Base-by-base conservation (phyloP, 495 filamentous ascomycete genomes). In the Neurospora sp. region DNA sequence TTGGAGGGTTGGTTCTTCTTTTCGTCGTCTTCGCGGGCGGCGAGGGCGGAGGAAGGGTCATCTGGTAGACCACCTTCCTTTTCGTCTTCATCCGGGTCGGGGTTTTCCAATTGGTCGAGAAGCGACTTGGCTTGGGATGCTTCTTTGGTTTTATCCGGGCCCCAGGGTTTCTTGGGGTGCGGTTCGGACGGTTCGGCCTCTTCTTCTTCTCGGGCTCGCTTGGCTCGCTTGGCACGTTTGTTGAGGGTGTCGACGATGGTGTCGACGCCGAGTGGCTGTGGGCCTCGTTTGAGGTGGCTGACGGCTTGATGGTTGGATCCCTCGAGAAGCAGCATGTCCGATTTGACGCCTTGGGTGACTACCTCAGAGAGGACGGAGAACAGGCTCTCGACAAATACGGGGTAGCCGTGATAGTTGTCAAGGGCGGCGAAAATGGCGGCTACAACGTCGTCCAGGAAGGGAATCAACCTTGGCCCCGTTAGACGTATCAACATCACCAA, bases 401-500 rank as follows among this genome's bases (percentile, higher is more conserved):
- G 91, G 79, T 98, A 98, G 4, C 96, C 96, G 80, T 99, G 96
- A 76, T 94, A 98, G 73, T 91, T 89, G 73, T 97, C 94, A 40
- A 99, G 80, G 4, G 96, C 93, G 0, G 91, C 92, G 76, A 99
- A 98, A 31, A 98, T 92, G 4, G 92, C 93, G 9, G 89, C 90
- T 0, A 98, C 89, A 17, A 96, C 87, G 78, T 99, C 96, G 75
- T 98, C 96, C 27, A 99, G 82, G 78, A 93, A 98, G 0, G 94
- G 94, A 35, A 98, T 85, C 8, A 99, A 82, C 40, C 83, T 85
- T 9, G 93, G 90, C 8, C 96, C 96, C 65, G 93, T 92, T 40
- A 99, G 84, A 35, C 88, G 90, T 70, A 98, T 86, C 92, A 99
- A 96, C 94, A 99, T 98, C 10, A 92, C 86, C 16, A 99, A 83